phyloP scores from a whole-genome alignment of 148 eudicot genomes.

The Limonium bicolor region DNA sequence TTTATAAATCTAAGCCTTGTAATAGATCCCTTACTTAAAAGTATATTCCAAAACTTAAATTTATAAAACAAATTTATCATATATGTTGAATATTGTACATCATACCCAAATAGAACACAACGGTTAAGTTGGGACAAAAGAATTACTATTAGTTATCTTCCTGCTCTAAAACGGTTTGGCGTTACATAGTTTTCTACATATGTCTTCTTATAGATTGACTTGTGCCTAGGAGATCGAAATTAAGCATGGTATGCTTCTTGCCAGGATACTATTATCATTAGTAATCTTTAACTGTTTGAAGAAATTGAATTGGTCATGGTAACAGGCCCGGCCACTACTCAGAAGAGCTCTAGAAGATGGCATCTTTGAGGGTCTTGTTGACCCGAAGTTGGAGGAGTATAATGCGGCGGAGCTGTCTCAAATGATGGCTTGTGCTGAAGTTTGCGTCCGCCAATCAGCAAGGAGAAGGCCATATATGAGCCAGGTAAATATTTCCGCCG shows the following conservation, averaged over 20 bases:
- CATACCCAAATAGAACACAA: no score
- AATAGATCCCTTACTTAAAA: no score
- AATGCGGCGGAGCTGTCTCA: slow-evolving; percentile 41
- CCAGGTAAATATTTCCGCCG: slow-evolving; percentile 30
- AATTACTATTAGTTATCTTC: no score
- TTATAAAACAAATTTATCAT: no score
- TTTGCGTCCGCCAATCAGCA: slow-evolving; percentile 59
- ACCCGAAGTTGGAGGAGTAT: slow-evolving; percentile 48
- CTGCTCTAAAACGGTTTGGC: no score
- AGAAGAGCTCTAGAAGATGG: slow-evolving; percentile 41
- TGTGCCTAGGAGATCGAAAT: neutral
- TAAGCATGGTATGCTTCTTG: neutral
- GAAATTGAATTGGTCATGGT: neutral
- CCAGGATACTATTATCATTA: neutral
- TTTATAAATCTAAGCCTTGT: no score
- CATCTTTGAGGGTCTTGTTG: slow-evolving; percentile 32
- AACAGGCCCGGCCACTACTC: slow-evolving; percentile 63
- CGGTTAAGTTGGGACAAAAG: neutral
- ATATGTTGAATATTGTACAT: no score
- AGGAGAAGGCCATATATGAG: slow-evolving; percentile 58
- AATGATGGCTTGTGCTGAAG: slow-evolving; percentile 80
- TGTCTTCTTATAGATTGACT: no score
- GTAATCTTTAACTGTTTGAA: neutral
- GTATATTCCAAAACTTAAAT: no score
- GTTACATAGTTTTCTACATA: no score